Evolutionary conservation across 345 rosid species (phyloP), one percentile per base, ranked within the genome.

Genomic region (Mallotus nudiflorus): DNA sequence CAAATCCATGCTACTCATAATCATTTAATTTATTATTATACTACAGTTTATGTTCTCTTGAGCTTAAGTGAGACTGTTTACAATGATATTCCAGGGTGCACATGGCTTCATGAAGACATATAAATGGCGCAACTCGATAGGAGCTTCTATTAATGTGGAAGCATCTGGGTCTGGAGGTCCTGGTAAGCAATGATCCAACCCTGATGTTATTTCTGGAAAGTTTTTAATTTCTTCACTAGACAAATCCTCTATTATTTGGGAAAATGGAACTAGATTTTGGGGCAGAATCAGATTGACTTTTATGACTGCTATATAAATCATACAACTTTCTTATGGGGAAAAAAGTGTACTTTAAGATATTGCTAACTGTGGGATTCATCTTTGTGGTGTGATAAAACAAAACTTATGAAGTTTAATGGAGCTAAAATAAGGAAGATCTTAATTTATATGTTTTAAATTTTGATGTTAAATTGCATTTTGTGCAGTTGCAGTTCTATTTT

Each of bases 111-210:
- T 95, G 90, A 92, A 78, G 68, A 82, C 91, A 67, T 76, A 91
- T 77, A 87, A 79, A 85, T 89, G 97, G 96, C 89, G 84, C 54
- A 89, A 92, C 74, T 81, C 90, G 42, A 81, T 95, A 73, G 98
- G 99, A 71, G 98, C 99, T 81, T 74, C 84, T 75, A 83, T 95
- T 77, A 89, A 95, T 74, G 88, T 95, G 73, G 99, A 95, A 85
- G 99, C 99, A 65, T 89, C 99, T 78, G 99, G 99, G 18, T 82
- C 88, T 4, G 98, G 96, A 77, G 98, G 99, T 69, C 83, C 82
- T 82, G 99, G 99, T 95, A 84, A 50, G 86, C 18, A 57, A 54
- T 54, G 58, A 68, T 57, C 49, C 29, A 40, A 49, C 24, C 28
- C 16, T 3, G 12, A 3, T 60, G 53, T 45, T 61, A 60, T 59